Percentiles rank a stretch among this genome's conserved stretches.
phyloP scores from a whole-genome alignment of 2,329 filamentous ascomycete genomes.

The Penicillium sp. region DNA sequence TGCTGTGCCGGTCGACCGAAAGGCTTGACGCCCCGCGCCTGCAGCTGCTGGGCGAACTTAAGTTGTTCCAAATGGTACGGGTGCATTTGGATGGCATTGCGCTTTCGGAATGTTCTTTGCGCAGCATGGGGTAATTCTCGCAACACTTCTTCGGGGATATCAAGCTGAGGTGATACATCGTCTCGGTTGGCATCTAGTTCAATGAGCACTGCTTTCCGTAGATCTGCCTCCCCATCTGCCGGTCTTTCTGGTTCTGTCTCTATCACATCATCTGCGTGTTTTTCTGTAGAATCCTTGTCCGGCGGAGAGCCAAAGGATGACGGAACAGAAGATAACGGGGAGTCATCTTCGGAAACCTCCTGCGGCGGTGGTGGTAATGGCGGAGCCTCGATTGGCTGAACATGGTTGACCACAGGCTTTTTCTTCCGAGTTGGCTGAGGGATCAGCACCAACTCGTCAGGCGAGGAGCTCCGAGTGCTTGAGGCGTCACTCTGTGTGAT shows the following conservation, averaged over 20 bases:
- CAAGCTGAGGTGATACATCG: conserved; percentile 17
- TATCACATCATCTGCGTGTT: not conserved
- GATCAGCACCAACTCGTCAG: conserved; percentile 37
- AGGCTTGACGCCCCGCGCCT: conserved; percentile 42
- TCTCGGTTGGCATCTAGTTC: conserved; percentile 9
- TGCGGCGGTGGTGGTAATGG: not conserved
- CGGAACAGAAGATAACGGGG: conserved; percentile 37
- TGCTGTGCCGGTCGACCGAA: conserved; percentile 31
- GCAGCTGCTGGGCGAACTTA: conserved; percentile 41
- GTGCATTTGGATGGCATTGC: conserved; percentile 49
- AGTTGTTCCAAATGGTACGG: conserved; percentile 48
- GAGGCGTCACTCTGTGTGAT: not conserved
- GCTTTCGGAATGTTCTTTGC: conserved; percentile 40
- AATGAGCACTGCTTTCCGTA: not conserved
- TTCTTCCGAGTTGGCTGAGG: conserved; percentile 16
- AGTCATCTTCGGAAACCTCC: conserved; percentile 21
- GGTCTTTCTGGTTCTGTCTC: not conserved
- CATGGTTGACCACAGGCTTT: conserved; percentile 1
- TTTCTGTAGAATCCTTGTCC: not conserved
- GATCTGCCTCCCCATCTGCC: not conserved
- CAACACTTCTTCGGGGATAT: conserved; percentile 28
- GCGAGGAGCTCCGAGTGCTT: conserved; percentile 28
- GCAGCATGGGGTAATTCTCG: conserved; percentile 23
- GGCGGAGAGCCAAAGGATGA: conserved; percentile 26
- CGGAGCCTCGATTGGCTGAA: conserved; percentile 1